These are phyloP conservation scores for Pseudogymnoascus sp. DNA, from an alignment of 2,329 filamentous ascomycete species.

Conservation along the genomic window DNA sequence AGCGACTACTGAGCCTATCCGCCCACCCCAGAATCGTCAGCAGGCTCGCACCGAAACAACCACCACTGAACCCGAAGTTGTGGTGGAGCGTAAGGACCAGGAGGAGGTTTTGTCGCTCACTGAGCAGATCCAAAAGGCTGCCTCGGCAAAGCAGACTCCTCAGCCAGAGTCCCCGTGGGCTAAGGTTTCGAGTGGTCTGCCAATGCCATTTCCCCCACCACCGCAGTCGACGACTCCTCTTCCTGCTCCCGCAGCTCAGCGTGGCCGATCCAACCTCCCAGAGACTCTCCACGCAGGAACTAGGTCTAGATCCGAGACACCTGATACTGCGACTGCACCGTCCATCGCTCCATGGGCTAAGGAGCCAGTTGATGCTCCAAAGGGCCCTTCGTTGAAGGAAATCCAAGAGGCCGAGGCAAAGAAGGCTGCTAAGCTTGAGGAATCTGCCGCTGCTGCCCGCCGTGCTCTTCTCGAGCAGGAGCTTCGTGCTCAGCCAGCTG, in stretches of 20 bases:
- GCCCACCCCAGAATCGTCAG: slow-evolving; percentile 21
- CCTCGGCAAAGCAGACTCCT: slow-evolving; percentile 48
- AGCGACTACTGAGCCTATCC: slow-evolving; percentile 30
- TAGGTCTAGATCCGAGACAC: slow-evolving; percentile 66
- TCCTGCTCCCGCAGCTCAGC: slow-evolving; percentile 81
- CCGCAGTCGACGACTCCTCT: slow-evolving; percentile 72
- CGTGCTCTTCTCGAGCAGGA: slow-evolving; percentile 78
- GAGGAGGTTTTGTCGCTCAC: slow-evolving; percentile 61
- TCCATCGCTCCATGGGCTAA: slow-evolving; percentile 94
- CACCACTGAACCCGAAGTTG: slow-evolving; percentile 14
- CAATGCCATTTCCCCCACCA: slow-evolving; percentile 65
- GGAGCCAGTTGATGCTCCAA: slow-evolving; percentile 65
- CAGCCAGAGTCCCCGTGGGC: slow-evolving; percentile 48
- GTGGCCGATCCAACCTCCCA: slow-evolving; percentile 74
- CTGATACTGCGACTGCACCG: slow-evolving; percentile 48
- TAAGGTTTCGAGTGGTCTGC: slow-evolving; percentile 58
- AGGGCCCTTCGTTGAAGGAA: slow-evolving; percentile 87
- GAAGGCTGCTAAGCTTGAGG: slow-evolving; percentile 84
- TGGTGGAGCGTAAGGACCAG: slow-evolving; percentile 16
- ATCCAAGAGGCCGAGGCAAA: slow-evolving; percentile 94
- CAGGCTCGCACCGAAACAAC: slow-evolving; percentile 16
- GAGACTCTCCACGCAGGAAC: slow-evolving; percentile 52
- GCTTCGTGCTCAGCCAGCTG: slow-evolving; percentile 51
- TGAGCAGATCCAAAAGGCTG: slow-evolving; percentile 76
- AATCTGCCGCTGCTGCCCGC: slow-evolving; percentile 68